Base-by-base conservation (phyloP, 1,284 basidiomycete species). In the Kwoniella shivajii region DNA sequence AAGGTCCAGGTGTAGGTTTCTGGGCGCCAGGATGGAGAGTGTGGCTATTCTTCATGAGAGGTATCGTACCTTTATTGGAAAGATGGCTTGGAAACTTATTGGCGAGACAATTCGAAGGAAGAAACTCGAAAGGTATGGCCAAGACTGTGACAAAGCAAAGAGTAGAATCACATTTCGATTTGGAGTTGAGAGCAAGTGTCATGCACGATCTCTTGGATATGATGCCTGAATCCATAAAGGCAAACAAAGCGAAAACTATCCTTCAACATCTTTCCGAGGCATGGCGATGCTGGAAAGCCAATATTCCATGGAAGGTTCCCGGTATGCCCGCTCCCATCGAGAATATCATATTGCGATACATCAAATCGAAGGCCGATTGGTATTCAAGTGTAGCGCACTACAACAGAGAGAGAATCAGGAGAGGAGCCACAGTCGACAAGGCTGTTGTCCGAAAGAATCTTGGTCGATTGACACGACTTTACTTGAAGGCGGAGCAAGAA, bases 1-100 rank as follows among this genome's bases (percentile, higher is more conserved):
- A 99, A 78, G 96, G 96, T 65, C 96, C 96, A 51, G 96, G 96
- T 75, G 93, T 92, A 69, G 96, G 96, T 60, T 99, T 99, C 84
- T 99, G 96, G 96, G 93, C 94, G 51, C 96, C 96, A 18, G 96
- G 95, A 31, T 99, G 96, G 96, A 86, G 96, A 51, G 96, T 99
- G 6, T 99, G 96, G 96, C 82, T 99, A 61, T 99, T 99, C 83
- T 99, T 99, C 84, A 90, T 99, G 87, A 88, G 96, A 51, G 96
- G 96, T 60, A 98, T 99, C 69, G 93, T 98, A 0, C 96, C 96
- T 13, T 84, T 99, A 6, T 85, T 99, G 11, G 95, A 99, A 77
- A 83, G 94, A 78, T 99, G 96, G 92, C 85, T 99, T 41, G 94
- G 96, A 33, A 99, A 99, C 76, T 80, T 99, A 68, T 87, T 99